Percentiles rank a stretch among this genome's conserved stretches.
These are phyloP conservation scores for Aspergillus homomorphus DNA, from an alignment of 495 filamentous ascomycete genomes.

Conservation along the genomic window DNA sequence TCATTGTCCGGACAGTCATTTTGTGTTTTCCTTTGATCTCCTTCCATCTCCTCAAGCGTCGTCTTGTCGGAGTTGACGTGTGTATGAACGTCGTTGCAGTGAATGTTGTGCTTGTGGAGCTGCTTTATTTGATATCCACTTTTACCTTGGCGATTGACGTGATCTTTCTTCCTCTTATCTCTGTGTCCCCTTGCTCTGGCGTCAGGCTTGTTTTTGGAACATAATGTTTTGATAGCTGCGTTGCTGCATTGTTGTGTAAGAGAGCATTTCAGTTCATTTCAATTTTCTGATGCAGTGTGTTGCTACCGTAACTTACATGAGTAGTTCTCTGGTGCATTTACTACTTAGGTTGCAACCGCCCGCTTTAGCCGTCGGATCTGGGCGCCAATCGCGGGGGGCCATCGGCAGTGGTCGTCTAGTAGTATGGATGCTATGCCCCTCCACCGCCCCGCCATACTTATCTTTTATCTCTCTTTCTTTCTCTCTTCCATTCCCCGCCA, in stretches of 20 bases:
- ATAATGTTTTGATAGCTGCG: background rate
- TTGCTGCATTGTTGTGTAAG: background rate
- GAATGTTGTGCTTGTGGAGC: conserved; percentile 11
- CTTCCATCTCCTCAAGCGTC: conserved; percentile 1
- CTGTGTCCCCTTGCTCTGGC: background rate
- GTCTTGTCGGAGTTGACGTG: background rate
- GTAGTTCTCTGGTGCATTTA: no score
- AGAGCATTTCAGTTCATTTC: background rate
- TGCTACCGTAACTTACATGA: no score
- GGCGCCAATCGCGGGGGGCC: background rate
- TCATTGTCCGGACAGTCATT: conserved; percentile 16
- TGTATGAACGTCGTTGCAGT: conserved; percentile 8
- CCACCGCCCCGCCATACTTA: conserved; percentile 4
- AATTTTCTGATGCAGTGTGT: no score
- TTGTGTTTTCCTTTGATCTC: conserved; percentile 16
- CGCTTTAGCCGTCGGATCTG: background rate
- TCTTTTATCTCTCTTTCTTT: background rate
- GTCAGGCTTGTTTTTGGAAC: background rate
- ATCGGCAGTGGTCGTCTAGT: background rate
- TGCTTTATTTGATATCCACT: conserved; percentile 40
- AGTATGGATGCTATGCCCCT: background rate
- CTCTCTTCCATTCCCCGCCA: background rate
- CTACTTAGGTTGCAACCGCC: no score
- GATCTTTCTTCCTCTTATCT: conserved; percentile 26
- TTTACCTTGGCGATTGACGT: conserved; percentile 36